Conservation (phyloP, 768 basidiomycete genomes). For the Clitopilus passeckerianus region DNA sequence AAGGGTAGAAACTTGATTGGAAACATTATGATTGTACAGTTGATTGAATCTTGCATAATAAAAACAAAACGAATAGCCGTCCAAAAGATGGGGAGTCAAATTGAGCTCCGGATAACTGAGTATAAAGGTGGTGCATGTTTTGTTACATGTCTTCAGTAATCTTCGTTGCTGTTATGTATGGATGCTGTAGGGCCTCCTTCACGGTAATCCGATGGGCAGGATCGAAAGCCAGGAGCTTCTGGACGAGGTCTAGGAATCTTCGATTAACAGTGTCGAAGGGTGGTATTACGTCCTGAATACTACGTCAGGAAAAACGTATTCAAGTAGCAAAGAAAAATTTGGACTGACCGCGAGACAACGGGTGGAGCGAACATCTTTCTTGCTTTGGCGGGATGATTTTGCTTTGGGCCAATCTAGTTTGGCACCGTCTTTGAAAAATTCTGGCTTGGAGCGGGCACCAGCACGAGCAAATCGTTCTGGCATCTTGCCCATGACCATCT, state of each 20-base stretch:
- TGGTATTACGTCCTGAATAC: slow-evolving; percentile 74
- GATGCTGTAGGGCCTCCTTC: slow-evolving; percentile 81
- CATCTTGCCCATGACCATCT: slow-evolving; percentile 98
- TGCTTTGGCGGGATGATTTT: slow-evolving; percentile 83
- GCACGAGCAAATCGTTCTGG: slow-evolving; percentile 77
- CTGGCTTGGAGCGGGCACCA: slow-evolving; percentile 77
- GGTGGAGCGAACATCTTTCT: slow-evolving; percentile 89
- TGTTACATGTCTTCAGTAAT: neutral
- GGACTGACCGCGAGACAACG: slow-evolving; percentile 65
- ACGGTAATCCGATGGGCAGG: slow-evolving; percentile 86
- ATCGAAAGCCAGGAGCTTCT: slow-evolving; percentile 85
- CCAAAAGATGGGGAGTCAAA: neutral
- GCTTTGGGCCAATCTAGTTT: slow-evolving; percentile 92
- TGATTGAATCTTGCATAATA: neutral
- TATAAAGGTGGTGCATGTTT: neutral
- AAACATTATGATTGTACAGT: neutral
- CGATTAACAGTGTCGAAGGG: slow-evolving; percentile 68
- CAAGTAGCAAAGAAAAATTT: neutral
- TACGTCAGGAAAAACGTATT: neutral
- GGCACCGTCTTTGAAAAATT: slow-evolving; percentile 85
- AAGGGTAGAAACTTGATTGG: neutral
- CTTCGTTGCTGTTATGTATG: slow-evolving; percentile 37
- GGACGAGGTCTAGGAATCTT: slow-evolving; percentile 85
- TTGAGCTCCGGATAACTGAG: neutral
- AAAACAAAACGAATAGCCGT: neutral